Percentiles rank a stretch among this genome's conserved stretches.
phyloP scores from a whole-genome alignment of 768 basidiomycete species.

The Roridomyces roridus region DNA sequence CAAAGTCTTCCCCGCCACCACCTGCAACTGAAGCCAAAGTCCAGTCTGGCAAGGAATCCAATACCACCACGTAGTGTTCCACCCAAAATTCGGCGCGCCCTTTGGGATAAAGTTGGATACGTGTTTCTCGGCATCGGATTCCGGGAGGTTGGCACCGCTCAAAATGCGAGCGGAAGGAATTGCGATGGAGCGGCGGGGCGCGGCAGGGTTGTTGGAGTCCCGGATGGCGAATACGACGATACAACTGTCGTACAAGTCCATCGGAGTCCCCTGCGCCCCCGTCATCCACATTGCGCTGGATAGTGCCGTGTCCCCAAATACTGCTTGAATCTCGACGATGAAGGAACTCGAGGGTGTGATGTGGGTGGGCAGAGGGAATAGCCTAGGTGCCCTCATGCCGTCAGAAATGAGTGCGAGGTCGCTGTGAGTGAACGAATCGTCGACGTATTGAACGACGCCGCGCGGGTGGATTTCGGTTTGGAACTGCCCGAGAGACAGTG shows the following conservation, averaged over 20 bases:
- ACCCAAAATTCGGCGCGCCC: conserved; percentile 25
- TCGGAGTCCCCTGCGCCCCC: too few relatives aligned
- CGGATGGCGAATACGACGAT: conserved; percentile 26
- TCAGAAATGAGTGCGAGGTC: neutral
- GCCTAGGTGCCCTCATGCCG: neutral
- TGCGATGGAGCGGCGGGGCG: conserved; percentile 3
- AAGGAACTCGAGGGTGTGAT: neutral
- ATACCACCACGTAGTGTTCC: conserved; percentile 28
- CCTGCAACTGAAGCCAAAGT: too few relatives aligned
- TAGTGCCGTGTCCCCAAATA: too few relatives aligned
- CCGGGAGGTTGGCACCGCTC: neutral
- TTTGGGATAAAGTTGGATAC: conserved; percentile 21
- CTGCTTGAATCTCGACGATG: conserved; percentile 23
- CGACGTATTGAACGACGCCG: conserved; percentile 21
- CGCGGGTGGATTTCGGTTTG: conserved; percentile 27
- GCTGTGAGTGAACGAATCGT: conserved; percentile 3
- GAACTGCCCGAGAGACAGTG: conserved; percentile 19
- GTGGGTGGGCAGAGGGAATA: conserved; percentile 8
- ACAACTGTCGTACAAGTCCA: too few relatives aligned
- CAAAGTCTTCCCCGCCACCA: conserved; percentile 25
- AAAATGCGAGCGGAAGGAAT: conserved; percentile 27
- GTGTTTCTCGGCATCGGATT: conserved; percentile 9
- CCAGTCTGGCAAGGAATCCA: conserved; percentile 33
- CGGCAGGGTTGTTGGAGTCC: neutral
- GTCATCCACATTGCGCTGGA: too few relatives aligned